A percentile compares a stretch with the other conserved stretches of the same genome.
These are phyloP conservation scores for Verticillium alfalfae DNA, from an alignment of 2,329 filamentous ascomycete species.

Conservation along the genomic window DNA sequence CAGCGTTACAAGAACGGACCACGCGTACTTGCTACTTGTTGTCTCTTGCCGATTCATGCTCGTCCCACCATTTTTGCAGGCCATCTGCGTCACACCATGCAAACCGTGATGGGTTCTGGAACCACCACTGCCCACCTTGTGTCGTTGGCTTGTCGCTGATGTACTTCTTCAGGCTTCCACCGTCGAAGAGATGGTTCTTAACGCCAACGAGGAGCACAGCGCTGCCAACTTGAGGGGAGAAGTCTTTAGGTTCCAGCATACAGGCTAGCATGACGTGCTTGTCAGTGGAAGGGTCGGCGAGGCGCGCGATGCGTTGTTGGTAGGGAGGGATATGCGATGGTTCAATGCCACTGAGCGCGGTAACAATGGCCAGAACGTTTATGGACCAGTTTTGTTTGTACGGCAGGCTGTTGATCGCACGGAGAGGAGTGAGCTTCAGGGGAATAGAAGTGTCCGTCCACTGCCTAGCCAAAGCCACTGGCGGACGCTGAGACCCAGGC, in stretches of 20 bases:
- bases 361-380: conserved; percentile 47
- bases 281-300: conserved; percentile 44
- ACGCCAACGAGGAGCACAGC: conserved; percentile 47
- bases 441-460: conserved; percentile 35
- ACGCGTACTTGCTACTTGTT: not conserved
- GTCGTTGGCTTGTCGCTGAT: conserved; percentile 26
- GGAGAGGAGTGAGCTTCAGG: conserved; percentile 45
- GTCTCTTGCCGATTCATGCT: not conserved
- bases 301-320: conserved; percentile 44
- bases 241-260: conserved; percentile 46
- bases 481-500: conserved; percentile 2
- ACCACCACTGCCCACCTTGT: conserved; percentile 42
- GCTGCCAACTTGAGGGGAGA: conserved; percentile 39
- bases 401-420: conserved; percentile 43
- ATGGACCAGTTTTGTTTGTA: conserved; percentile 54
- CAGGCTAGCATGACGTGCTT: conserved; percentile 50
- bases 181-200: conserved; percentile 52
- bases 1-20: not conserved
- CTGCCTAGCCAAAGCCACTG: conserved; percentile 31
- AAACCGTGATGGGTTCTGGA: conserved; percentile 38
- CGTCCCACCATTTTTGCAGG: conserved; percentile 40
- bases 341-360: conserved; percentile 40
- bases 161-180: conserved; percentile 38
- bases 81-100: conserved; percentile 44
- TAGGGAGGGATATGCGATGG: conserved; percentile 42